Conservation (phyloP, 2,329 filamentous ascomycete species). For the Penicillium olsonii region DNA sequence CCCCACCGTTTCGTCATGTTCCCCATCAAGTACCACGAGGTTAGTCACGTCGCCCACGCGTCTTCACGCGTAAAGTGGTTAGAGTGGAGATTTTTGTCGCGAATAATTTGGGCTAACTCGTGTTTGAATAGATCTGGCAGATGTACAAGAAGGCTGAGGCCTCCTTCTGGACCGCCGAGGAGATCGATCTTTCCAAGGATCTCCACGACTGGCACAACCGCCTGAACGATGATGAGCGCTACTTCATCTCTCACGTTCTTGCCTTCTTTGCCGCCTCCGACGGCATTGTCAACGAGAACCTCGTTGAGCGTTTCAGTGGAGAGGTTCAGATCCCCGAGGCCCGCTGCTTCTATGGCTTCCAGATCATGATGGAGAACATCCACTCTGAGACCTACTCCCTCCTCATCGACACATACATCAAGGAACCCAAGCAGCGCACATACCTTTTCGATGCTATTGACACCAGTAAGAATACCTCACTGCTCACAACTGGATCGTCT, state of each 20-base stretch:
- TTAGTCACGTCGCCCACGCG: slow-evolving; percentile 62
- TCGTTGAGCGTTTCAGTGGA: slow-evolving; percentile 93
- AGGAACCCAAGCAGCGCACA: slow-evolving; percentile 88
- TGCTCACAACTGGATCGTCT: slow-evolving; percentile 1
- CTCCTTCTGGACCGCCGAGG: slow-evolving; percentile 99
- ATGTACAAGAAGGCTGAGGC: slow-evolving; percentile 99
- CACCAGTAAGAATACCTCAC: slow-evolving; percentile 68
- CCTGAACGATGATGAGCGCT: slow-evolving; percentile 94
- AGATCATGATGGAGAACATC: slow-evolving; percentile 99
- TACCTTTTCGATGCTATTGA: slow-evolving; percentile 99
- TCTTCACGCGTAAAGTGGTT: slow-evolving; percentile 68
- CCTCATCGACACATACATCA: slow-evolving; percentile 98
- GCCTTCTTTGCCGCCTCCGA: slow-evolving; percentile 99
- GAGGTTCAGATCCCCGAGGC: slow-evolving; percentile 98
- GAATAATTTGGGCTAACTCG: slow-evolving; percentile 15
- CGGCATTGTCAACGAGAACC: slow-evolving; percentile 99
- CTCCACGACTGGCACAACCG: slow-evolving; percentile 99
- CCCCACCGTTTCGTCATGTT: slow-evolving; percentile 95
- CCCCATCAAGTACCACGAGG: slow-evolving; percentile 99
- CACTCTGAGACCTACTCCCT: slow-evolving; percentile 99
- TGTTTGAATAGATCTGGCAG: slow-evolving; percentile 80
- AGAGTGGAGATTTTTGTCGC: slow-evolving; percentile 12
- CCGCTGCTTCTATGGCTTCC: slow-evolving; percentile 99
- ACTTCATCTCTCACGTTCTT: slow-evolving; percentile 97
- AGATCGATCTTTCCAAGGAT: slow-evolving; percentile 99